phyloP scores from a whole-genome alignment of 129 eudicot species.

The Helichrysum umbraculigerum region DNA sequence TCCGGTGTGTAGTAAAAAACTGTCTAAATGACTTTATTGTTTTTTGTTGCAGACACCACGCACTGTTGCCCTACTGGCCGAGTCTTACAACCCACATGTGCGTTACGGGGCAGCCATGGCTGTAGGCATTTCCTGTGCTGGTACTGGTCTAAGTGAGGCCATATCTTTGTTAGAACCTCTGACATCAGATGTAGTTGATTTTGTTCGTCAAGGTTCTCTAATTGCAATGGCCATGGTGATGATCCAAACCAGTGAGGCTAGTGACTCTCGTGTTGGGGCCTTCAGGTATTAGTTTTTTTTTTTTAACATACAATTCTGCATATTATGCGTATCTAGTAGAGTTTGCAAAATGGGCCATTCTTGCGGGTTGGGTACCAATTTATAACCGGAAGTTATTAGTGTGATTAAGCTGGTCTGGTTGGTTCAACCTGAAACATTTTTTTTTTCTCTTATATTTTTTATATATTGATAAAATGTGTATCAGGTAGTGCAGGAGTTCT shows the following conservation, averaged over 20 bases:
- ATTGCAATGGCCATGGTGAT: conserved; percentile 99
- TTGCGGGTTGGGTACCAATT: background rate
- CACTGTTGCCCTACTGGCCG: conserved; percentile 74
- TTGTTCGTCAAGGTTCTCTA: conserved; percentile 98
- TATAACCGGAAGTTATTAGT: too few species aligned
- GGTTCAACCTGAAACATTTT: background rate
- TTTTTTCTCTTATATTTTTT: background rate
- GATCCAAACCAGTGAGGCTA: conserved; percentile 97
- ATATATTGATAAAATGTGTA: background rate
- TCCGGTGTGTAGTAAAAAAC: background rate
- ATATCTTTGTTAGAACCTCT: conserved; percentile 93
- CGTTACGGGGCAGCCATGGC: conserved; percentile 98
- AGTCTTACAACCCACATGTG: conserved; percentile 96
- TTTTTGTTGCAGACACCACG: conserved; percentile 69
- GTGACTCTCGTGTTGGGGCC: conserved; percentile 95
- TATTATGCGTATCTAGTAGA: background rate
- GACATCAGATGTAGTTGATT: conserved; percentile 92
- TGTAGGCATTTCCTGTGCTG: conserved; percentile 97
- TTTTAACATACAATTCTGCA: background rate
- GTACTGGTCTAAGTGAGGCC: conserved; percentile 96
- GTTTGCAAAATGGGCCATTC: background rate
- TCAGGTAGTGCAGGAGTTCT: background rate
- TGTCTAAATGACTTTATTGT: conserved; percentile 8
- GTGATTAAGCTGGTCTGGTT: background rate
- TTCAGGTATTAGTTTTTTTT: conserved; percentile 56